phyloP scores from a whole-genome alignment of 176 grass and related monocot genomes.

The Avena eriantha region DNA sequence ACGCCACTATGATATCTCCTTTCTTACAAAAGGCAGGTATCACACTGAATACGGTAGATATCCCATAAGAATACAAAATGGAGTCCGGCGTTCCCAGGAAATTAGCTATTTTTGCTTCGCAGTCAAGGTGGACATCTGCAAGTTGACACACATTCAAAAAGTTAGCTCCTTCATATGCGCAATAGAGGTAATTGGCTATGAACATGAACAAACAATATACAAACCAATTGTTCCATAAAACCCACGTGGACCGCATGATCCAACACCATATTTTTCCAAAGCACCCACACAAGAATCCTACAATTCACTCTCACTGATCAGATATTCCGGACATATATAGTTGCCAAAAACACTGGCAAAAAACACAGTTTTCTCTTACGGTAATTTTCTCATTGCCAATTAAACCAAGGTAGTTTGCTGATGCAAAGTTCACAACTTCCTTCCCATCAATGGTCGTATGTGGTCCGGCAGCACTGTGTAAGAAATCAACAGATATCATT shows the following conservation, averaged over 20 bases:
- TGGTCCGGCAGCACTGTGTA: no score
- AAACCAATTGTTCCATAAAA: slow-evolving; percentile 59
- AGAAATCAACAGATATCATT: no score
- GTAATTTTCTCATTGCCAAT: not conserved
- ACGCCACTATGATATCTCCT: no score
- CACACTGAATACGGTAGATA: no score
- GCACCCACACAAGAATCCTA: slow-evolving; percentile 79
- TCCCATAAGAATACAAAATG: no score
- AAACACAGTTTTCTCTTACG: slow-evolving; percentile 52
- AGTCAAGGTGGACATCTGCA: slow-evolving; percentile 95
- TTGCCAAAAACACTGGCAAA: slow-evolving; percentile 17
- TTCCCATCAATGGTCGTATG: no score
- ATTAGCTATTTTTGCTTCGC: slow-evolving; percentile 25
- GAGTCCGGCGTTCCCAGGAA: no score
- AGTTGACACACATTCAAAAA: slow-evolving; percentile 35
- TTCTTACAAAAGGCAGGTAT: no score
- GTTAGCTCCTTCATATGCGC: slow-evolving; percentile 41
- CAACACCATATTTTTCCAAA: not conserved
- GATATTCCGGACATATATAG: slow-evolving; percentile 16
- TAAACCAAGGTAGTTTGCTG: slow-evolving; percentile 50
- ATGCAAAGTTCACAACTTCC: slow-evolving; percentile 32
- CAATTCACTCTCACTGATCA: slow-evolving; percentile 33
- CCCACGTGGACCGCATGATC: no score
- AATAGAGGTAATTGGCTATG: slow-evolving; percentile 18
- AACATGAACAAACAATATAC: slow-evolving; percentile 33